A percentile compares a stretch with the other conserved stretches of the same genome.
phyloP scores from a whole-genome alignment of 2,329 filamentous ascomycete genomes.

The Delphinella strobiligena region DNA sequence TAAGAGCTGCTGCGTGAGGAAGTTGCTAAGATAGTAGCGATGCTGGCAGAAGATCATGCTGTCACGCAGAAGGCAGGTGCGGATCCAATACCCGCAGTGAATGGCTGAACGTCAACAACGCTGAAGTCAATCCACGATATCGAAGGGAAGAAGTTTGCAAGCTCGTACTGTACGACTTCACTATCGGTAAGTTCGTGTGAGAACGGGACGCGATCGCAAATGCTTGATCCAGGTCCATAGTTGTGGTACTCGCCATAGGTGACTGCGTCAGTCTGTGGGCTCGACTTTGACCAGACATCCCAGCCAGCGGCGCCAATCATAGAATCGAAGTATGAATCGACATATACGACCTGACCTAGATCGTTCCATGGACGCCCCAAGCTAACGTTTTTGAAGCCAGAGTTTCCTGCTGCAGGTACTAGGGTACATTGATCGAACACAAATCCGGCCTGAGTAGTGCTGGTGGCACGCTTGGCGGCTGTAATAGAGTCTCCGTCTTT shows the following conservation, averaged over 20 bases:
- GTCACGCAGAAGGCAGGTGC: constrained; percentile 15
- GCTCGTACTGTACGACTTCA: constrained; percentile 26
- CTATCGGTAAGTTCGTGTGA: constrained; percentile 25
- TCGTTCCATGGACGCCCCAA: constrained; percentile 16
- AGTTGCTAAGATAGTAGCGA: constrained; percentile 10
- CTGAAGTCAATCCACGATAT: constrained; percentile 33
- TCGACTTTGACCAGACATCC: constrained; percentile 19
- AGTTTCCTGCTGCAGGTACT: constrained; percentile 17
- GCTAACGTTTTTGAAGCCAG: constrained; percentile 17
- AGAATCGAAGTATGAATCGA: constrained; percentile 12
- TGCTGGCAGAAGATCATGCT: constrained; percentile 13
- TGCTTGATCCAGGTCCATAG: constrained; percentile 23
- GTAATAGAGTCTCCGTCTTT: constrained; percentile 25
- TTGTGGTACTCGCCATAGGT: constrained; percentile 26
- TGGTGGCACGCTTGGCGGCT: constrained; percentile 27
- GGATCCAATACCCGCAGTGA: constrained; percentile 21
- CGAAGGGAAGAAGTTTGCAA: constrained; percentile 28
- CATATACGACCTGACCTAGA: constrained; percentile 13
- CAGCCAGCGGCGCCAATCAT: constrained; percentile 17
- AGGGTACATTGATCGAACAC: constrained; percentile 27
- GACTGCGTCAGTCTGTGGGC: constrained; percentile 17
- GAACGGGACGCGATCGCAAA: constrained; percentile 23
- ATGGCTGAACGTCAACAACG: constrained; percentile 26
- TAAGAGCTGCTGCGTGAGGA: not conserved
- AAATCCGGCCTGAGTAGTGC: constrained; percentile 25